Evolutionary conservation across 2,329 filamentous ascomycete genomes (phyloP).

Genomic region (Neurospora crassa): DNA sequence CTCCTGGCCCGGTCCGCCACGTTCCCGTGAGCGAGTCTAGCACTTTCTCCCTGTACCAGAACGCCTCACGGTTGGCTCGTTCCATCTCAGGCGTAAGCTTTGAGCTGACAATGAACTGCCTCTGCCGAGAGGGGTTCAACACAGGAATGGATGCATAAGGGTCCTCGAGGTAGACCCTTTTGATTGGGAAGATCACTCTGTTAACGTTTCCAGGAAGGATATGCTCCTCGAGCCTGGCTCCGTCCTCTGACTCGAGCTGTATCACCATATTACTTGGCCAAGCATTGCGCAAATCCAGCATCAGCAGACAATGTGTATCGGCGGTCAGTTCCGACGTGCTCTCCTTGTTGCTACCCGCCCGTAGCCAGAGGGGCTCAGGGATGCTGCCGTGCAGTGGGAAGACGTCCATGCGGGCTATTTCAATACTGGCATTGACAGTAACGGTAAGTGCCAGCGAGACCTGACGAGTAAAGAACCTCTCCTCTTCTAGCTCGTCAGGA

Average conservation of each 20-base stretch:
- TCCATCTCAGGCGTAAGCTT: conserved; percentile 74
- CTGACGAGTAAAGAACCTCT: conserved; percentile 76
- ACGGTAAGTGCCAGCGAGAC: conserved; percentile 72
- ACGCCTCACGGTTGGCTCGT: conserved; percentile 67
- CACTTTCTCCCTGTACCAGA: conserved; percentile 84
- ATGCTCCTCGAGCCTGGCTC: conserved; percentile 40
- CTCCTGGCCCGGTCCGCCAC: conserved; percentile 53
- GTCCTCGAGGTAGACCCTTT: conserved; percentile 65
- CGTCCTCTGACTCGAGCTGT: conserved; percentile 45
- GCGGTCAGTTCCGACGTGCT: conserved; percentile 29
- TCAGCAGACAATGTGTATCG: conserved; percentile 65
- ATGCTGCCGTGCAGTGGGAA: conserved; percentile 62
- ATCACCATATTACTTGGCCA: conserved; percentile 76
- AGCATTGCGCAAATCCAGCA: conserved; percentile 79
- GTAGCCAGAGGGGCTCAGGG: conserved; percentile 49
- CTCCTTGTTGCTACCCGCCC: conserved; percentile 24
- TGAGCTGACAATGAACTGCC: conserved; percentile 86
- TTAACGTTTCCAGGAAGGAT: conserved; percentile 61
- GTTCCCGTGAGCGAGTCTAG: conserved; percentile 60
- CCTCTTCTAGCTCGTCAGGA: conserved; percentile 50
- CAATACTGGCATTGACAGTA: conserved; percentile 86
- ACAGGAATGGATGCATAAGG: conserved; percentile 70
- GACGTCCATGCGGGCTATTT: conserved; percentile 71
- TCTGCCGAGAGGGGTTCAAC: conserved; percentile 69
- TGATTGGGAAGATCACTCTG: conserved; percentile 66